Percentiles rank a stretch among this genome's conserved stretches.
These are phyloP conservation scores for Saitoella complicata DNA, from an alignment of 805 yeast genomes.

Conservation along the genomic window DNA sequence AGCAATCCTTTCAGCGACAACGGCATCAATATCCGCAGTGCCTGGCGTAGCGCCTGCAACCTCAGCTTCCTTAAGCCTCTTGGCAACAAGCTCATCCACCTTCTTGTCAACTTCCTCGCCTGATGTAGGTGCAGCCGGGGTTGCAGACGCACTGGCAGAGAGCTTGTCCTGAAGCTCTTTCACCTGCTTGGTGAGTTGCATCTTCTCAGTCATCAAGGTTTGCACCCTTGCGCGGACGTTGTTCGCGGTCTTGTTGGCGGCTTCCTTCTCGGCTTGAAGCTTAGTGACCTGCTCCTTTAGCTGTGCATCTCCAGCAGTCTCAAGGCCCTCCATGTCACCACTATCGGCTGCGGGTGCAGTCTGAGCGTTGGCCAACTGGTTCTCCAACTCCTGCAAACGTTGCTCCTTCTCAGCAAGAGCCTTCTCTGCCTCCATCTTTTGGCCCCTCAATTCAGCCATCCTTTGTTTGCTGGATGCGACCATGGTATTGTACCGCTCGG, in stretches of 20 bases:
- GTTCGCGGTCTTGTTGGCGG: too few species aligned
- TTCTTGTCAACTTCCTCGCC: neutral
- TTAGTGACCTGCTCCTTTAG: slow-evolving; percentile 13
- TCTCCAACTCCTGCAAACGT: slow-evolving; percentile 5
- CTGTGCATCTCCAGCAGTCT: slow-evolving; percentile 17
- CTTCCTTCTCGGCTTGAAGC: slow-evolving; percentile 11
- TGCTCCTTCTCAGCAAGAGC: slow-evolving; percentile 6
- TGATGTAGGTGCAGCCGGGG: too few species aligned
- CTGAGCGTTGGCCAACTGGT: slow-evolving; percentile 4
- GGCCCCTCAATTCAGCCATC: slow-evolving; percentile 1
- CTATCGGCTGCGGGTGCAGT: slow-evolving; percentile 4
- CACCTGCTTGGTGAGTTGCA: slow-evolving; percentile 17
- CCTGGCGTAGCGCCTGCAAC: too few species aligned
- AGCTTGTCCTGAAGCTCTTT: slow-evolving; percentile 4
- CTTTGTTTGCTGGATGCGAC: slow-evolving; percentile 5
- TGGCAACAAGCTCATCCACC: slow-evolving; percentile 13
- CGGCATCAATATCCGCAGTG: too few species aligned
- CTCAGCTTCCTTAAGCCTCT: slow-evolving; percentile 9
- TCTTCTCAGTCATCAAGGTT: slow-evolving; percentile 6
- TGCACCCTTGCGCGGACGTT: too few species aligned
- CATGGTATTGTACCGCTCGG: slow-evolving; percentile 3
- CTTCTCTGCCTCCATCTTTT: neutral
- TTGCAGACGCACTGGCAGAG: too few species aligned
- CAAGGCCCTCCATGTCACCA: slow-evolving; percentile 18
- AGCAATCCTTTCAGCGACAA: too few species aligned